Evolutionary conservation across 352 stramenopile species (phyloP).

Genomic region (Phytophthora melonis): DNA sequence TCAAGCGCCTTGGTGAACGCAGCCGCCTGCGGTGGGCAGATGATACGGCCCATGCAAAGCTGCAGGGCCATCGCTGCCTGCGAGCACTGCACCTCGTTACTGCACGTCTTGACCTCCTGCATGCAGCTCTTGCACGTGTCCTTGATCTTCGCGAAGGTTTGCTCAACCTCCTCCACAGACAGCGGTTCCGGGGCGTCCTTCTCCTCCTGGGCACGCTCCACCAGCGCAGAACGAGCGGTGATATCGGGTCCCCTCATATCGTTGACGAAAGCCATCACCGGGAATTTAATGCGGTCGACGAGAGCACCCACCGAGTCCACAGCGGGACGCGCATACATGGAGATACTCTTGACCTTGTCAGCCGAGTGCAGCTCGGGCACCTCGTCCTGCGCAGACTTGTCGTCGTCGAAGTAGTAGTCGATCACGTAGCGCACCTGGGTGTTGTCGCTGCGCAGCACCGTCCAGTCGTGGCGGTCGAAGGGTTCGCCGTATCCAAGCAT

Average conservation of each 20-base stretch:
- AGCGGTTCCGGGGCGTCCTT: conserved; percentile 57
- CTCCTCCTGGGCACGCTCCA: conserved; percentile 54
- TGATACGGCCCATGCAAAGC: conserved; percentile 90
- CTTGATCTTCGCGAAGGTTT: conserved; percentile 88
- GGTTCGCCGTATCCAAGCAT: conserved; percentile 88
- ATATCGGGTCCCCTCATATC: conserved; percentile 62
- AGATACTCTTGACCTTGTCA: conserved; percentile 89
- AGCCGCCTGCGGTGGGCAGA: conserved; percentile 75
- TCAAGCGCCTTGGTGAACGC: conserved; percentile 79
- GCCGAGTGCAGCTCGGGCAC: conserved; percentile 87
- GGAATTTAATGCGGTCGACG: conserved; percentile 87
- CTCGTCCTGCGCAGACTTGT: conserved; percentile 79
- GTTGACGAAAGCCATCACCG: conserved; percentile 62
- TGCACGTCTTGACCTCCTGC: conserved; percentile 79
- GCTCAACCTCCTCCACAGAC: conserved; percentile 75
- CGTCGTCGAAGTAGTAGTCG: conserved; percentile 98
- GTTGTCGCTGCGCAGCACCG: conserved; percentile 91
- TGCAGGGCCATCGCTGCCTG: conserved; percentile 89
- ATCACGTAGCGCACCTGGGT: conserved; percentile 98
- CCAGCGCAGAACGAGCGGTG: conserved; percentile 49
- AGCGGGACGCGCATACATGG: conserved; percentile 88
- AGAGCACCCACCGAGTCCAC: conserved; percentile 78
- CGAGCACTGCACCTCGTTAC: conserved; percentile 81
- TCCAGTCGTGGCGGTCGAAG: conserved; percentile 99
- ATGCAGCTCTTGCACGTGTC: conserved; percentile 86